These are phyloP conservation scores for Porogramme epimiltina DNA, from an alignment of 1,284 basidiomycete species.

Conservation along the genomic window DNA sequence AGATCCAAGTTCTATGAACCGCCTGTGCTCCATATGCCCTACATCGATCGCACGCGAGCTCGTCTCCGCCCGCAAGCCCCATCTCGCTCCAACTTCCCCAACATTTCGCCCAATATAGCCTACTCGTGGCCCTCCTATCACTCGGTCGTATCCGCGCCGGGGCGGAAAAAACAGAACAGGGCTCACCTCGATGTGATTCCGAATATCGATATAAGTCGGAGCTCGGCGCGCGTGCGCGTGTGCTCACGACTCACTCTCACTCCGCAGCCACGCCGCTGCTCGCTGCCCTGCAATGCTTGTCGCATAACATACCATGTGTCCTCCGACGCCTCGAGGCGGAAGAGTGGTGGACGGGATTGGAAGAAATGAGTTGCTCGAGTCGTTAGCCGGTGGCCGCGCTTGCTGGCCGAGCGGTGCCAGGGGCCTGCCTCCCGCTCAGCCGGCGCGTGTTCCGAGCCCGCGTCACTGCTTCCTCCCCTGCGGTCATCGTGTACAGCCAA, in stretches of 20 bases:
- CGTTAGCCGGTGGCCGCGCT: neutral
- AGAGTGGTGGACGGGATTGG: neutral
- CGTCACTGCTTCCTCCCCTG: no score
- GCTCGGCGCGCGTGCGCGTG: constrained; percentile 3
- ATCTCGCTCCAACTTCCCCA: no score
- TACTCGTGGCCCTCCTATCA: constrained; percentile 7
- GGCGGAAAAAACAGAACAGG: constrained; percentile 9
- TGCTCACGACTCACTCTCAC: no score
- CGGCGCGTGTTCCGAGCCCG: neutral
- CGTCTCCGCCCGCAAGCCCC: no score
- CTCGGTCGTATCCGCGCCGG: constrained; percentile 11
- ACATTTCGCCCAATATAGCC: no score
- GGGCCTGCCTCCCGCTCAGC: neutral
- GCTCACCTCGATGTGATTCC: constrained; percentile 16
- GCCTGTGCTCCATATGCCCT: constrained; percentile 1
- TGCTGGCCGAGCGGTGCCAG: constrained; percentile 10
- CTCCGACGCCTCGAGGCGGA: constrained; percentile 17
- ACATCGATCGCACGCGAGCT: constrained; percentile 5
- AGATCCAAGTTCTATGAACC: constrained; percentile 10
- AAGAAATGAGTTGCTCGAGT: no score
- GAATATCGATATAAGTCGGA: constrained; percentile 14
- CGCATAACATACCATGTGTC: constrained; percentile 1
- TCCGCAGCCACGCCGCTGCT: no score
- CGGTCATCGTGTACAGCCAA: neutral
- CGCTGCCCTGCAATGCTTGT: no score